A percentile compares a stretch with the other conserved stretches of the same genome.
Conservation (phyloP, 768 basidiomycete species). For the Mycena kentingensis region DNA sequence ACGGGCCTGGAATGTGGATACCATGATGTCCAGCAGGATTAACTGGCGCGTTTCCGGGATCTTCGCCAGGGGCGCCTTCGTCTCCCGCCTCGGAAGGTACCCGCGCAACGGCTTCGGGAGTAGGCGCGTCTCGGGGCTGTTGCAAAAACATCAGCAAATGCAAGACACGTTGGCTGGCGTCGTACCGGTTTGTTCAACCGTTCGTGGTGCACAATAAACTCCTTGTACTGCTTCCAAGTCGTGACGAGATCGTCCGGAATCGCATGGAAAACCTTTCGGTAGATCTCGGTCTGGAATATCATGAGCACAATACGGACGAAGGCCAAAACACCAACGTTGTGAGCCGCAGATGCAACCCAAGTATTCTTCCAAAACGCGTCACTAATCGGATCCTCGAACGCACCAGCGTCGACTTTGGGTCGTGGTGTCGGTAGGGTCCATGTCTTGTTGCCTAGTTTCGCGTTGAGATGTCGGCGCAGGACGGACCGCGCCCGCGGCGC, state of each 20-base stretch:
- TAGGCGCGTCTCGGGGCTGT: slow-evolving; percentile 46
- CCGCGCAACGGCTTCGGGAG: slow-evolving; percentile 50
- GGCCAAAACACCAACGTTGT: slow-evolving; percentile 66
- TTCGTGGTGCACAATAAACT: slow-evolving; percentile 78
- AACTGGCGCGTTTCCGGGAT: slow-evolving; percentile 21
- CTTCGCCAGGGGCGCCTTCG: slow-evolving; percentile 34
- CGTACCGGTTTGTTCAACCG: slow-evolving; percentile 66
- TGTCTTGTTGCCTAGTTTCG: slow-evolving; percentile 52
- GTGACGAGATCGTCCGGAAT: slow-evolving; percentile 90
- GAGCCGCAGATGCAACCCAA: slow-evolving; percentile 84
- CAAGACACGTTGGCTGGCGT: slow-evolving; percentile 9
- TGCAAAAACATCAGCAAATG: slow-evolving; percentile 7
- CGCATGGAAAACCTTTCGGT: slow-evolving; percentile 91
- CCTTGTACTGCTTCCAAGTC: slow-evolving; percentile 95
- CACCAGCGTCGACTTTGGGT: slow-evolving; percentile 73
- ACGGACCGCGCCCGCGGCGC: slow-evolving; percentile 52
- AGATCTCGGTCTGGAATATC: slow-evolving; percentile 81
- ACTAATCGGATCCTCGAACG: slow-evolving; percentile 86
- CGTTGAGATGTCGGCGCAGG: slow-evolving; percentile 53
- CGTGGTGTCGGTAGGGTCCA: slow-evolving; percentile 67
- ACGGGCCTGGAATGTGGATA: slow-evolving; percentile 9
- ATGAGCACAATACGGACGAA: slow-evolving; percentile 14
- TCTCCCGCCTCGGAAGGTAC: slow-evolving; percentile 62
- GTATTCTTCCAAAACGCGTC: slow-evolving; percentile 88
- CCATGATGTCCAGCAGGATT: slow-evolving; percentile 8